These are phyloP conservation scores for Primulina huaijiensis DNA, from an alignment of 257 asterid species.

Conservation along the genomic window DNA sequence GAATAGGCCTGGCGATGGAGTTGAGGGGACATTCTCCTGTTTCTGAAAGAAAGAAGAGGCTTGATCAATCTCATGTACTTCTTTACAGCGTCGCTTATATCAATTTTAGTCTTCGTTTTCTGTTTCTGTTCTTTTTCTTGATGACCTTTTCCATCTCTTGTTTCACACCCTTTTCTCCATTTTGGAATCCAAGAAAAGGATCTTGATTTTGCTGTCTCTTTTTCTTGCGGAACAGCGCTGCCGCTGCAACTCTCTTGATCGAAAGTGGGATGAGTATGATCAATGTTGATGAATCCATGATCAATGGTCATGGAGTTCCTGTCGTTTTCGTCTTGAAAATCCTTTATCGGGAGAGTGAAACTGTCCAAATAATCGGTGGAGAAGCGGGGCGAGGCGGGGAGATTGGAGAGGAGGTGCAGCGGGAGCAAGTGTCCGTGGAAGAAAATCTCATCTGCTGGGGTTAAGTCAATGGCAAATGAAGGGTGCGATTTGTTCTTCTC, in stretches of 20 bases:
- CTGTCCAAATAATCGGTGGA: constrained; percentile 64
- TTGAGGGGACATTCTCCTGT: constrained; percentile 24
- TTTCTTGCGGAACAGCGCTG: constrained; percentile 10
- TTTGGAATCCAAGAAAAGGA: constrained; percentile 60
- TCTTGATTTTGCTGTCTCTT: constrained; percentile 46
- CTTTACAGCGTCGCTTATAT: constrained; percentile 45
- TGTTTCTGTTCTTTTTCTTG: constrained; percentile 31
- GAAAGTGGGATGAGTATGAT: neutral
- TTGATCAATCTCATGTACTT: constrained; percentile 60
- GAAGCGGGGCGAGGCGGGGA: constrained; percentile 63
- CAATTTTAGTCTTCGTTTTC: constrained; percentile 49
- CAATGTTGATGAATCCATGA: neutral
- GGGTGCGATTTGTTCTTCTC: constrained; percentile 30
- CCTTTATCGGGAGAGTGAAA: constrained; percentile 55
- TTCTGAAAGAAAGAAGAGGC: constrained; percentile 47
- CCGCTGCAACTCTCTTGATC: neutral
- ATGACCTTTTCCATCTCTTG: constrained; percentile 16
- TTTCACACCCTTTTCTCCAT: constrained; percentile 36
- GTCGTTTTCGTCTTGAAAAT: constrained; percentile 22
- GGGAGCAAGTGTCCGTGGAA: constrained; percentile 93
- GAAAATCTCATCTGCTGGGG: constrained; percentile 97
- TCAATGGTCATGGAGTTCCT: constrained; percentile 3
- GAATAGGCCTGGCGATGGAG: constrained; percentile 45
- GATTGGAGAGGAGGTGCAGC: constrained; percentile 75
- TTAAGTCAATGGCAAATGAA: constrained; percentile 58